Percentiles rank a stretch among this genome's conserved stretches.
Conservation (phyloP, 2,329 filamentous ascomycete species). For the Rutstroemia sp. region DNA sequence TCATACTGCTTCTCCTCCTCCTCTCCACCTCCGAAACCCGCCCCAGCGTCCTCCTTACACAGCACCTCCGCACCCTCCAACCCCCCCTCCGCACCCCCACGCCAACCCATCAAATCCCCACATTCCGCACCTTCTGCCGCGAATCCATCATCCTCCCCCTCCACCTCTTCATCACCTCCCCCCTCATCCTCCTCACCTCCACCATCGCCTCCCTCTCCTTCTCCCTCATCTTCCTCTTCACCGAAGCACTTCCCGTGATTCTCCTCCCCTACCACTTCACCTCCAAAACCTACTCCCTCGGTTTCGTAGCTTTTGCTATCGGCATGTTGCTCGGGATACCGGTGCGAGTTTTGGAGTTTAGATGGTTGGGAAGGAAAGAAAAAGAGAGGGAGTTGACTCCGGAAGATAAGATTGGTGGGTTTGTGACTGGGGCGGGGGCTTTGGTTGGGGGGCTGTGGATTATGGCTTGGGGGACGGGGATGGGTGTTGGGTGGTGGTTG, state of each 20-base stretch:
- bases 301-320: conserved; percentile 34
- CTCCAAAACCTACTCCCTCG: conserved; percentile 30
- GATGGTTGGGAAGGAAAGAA: conserved; percentile 20
- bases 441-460: conserved; percentile 38
- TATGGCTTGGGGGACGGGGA: conserved; percentile 42
- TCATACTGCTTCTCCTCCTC: conserved; percentile 29
- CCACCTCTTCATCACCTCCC: conserved; percentile 38
- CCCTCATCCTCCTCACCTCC: conserved; percentile 37
- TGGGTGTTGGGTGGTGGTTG: conserved; percentile 33
- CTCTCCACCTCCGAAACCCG: conserved; percentile 36
- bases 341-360: conserved; percentile 30
- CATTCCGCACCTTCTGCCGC: conserved; percentile 32
- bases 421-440: conserved; percentile 36
- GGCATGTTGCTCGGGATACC: conserved; percentile 36
- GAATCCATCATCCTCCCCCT: conserved; percentile 36
- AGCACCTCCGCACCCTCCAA: conserved; percentile 24
- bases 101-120: conserved; percentile 32
- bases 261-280: conserved; percentile 33
- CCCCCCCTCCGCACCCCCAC: conserved; percentile 22
- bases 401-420: conserved; percentile 42
- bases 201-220: conserved; percentile 37
- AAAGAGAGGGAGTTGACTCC: conserved; percentile 23
- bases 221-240: conserved; percentile 42
- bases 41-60: conserved; percentile 35
- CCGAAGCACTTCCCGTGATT: conserved; percentile 35